Evolutionary conservation across 768 basidiomycete genomes (phyloP), one percentile per base, ranked within the genome.

Genomic region (Melanogaster broomeanus): DNA sequence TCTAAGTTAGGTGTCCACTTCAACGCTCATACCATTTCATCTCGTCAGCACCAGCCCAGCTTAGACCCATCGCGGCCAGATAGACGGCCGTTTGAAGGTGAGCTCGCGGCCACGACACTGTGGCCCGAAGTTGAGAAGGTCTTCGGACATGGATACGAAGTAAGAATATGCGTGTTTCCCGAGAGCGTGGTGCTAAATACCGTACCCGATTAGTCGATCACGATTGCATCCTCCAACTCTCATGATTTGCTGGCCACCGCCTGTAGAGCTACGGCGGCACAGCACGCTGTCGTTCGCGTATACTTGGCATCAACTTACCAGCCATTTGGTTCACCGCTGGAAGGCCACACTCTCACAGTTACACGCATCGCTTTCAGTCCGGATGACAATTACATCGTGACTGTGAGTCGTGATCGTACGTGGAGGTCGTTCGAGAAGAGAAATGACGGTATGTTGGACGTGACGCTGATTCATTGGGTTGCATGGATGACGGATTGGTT

Each of bases 101-200:
- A 98, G 67, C 77, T 98, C 0, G 86, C 92, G 0, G 80, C 84
- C 0, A 80, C 82, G 15, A 98, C 96, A 0, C 76, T 98, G 1
- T 99, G 97, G 97, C 97, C 96, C 0, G 97, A 99, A 72, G 75
- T 84, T 1, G 97, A 98, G 61, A 99, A 99, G 67, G 77, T 99
- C 1, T 99, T 97, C 66, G 97, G 96, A 5, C 97, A 98, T 68
- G 94, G 96, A 37, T 98, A 98, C 61, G 97, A 99, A 81, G 93
- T 88, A 53, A 45, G 72, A 42, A n/a, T 18, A 52, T 27, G 16
- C 6, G 42, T 57, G n/a, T 22, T 2, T 47, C 19, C 39, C 28
- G 50, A 31, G 34, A 46, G 30, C 25, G 16, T 13, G 24, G 38
- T 18, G 25, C 21, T 55, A 25, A 37, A 41, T 28, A 13, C 33